phyloP scores from a whole-genome alignment of 1,284 basidiomycete genomes.

The Microbotryum lychnidis-dioicae region DNA sequence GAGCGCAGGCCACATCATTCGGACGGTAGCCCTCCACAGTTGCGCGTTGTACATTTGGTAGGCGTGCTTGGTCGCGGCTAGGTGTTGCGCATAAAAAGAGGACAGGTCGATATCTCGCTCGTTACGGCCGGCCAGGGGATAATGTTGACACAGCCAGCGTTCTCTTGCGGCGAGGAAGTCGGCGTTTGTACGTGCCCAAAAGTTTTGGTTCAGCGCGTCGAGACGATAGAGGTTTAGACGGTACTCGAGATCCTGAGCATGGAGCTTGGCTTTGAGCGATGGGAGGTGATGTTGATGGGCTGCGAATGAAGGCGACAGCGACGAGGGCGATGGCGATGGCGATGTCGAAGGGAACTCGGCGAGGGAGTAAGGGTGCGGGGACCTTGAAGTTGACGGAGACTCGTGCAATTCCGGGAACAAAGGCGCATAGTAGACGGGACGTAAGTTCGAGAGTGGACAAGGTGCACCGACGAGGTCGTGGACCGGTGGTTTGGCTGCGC shows the following conservation, averaged over 20 bases:
- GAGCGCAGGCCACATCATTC: slow-evolving; percentile 20
- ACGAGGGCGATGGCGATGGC: slow-evolving; percentile 2
- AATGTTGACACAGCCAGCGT: slow-evolving; percentile 1
- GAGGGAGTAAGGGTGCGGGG: slow-evolving; percentile 34
- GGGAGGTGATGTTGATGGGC: slow-evolving; percentile 5
- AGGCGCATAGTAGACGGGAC: slow-evolving; percentile 34
- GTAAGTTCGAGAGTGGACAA: slow-evolving; percentile 34
- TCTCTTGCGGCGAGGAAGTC: slow-evolving; percentile 24
- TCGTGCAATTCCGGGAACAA: slow-evolving; percentile 25
- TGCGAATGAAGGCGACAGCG: background rate
- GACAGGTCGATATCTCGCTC: slow-evolving; percentile 22
- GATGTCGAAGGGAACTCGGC: slow-evolving; percentile 30
- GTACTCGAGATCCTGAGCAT: slow-evolving; percentile 34
- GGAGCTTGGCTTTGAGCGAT: slow-evolving; percentile 6
- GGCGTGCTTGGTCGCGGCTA: slow-evolving; percentile 19
- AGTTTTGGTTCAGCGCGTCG: slow-evolving; percentile 34
- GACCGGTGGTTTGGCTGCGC: slow-evolving; percentile 7
- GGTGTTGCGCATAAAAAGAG: slow-evolving; percentile 24
- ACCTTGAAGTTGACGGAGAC: background rate
- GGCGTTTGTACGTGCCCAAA: slow-evolving; percentile 32
- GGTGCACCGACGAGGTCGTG: slow-evolving; percentile 34
- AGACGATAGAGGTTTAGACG: slow-evolving; percentile 30
- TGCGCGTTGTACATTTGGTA: slow-evolving; percentile 28
- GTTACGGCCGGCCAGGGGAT: background rate
- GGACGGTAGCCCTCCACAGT: slow-evolving; percentile 25